Percentiles rank a stretch among this genome's conserved stretches.
Evolutionary conservation across 345 rosid species (phyloP).

Genomic region (Psidium guajava): DNA sequence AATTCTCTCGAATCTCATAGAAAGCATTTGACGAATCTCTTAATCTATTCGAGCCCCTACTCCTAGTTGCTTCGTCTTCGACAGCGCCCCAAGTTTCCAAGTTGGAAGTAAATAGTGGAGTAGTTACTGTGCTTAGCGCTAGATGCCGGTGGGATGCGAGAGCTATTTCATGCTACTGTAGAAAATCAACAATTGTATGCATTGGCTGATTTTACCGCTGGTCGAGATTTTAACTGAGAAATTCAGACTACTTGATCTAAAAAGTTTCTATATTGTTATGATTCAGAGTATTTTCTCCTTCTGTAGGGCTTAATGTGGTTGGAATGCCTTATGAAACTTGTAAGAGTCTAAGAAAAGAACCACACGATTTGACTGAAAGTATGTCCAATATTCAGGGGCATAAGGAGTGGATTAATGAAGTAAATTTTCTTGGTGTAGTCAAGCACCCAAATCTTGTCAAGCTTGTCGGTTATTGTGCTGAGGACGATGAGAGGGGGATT

Average conservation of each 20-base stretch:
- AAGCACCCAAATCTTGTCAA: constrained; percentile 92
- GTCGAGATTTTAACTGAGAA: neutral
- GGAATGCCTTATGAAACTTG: neutral
- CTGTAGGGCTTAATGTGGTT: neutral
- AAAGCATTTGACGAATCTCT: neutral
- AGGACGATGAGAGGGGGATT: constrained; percentile 92
- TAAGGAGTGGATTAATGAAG: constrained; percentile 97
- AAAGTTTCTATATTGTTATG: neutral
- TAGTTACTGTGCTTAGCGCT: neutral
- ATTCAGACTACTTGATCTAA: neutral
- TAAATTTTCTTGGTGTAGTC: constrained; percentile 80
- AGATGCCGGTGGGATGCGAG: neutral
- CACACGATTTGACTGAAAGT: neutral
- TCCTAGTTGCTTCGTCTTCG: neutral
- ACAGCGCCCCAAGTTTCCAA: neutral
- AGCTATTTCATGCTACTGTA: neutral
- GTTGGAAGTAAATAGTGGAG: neutral
- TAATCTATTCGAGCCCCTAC: neutral
- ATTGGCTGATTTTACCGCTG: neutral
- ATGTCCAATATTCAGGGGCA: constrained; percentile 86
- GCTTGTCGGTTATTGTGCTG: constrained; percentile 86
- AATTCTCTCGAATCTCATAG: neutral
- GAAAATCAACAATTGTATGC: neutral
- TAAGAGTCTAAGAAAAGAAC: neutral
- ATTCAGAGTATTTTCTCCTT: neutral